Conservation (phyloP, 2,329 filamentous ascomycete genomes). For the Alternaria longipes region DNA sequence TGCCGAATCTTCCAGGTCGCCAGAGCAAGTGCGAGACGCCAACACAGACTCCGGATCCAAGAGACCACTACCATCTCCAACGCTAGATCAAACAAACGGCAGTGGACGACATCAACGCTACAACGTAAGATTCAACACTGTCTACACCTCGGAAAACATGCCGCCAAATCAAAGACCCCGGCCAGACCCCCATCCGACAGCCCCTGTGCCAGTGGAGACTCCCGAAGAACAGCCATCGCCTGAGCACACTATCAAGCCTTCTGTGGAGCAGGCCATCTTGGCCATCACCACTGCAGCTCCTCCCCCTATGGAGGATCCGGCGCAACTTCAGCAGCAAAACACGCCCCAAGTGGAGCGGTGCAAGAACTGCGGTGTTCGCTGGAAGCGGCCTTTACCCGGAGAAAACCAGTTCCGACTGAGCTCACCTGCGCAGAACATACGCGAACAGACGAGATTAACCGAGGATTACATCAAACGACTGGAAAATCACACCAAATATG, state of each 20-base stretch:
- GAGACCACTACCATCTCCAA: slow-evolving; percentile 16
- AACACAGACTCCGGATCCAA: slow-evolving; percentile 16
- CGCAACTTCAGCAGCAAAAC: slow-evolving; percentile 16
- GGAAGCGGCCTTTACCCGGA: slow-evolving; percentile 30
- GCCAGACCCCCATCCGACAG: slow-evolving; percentile 22
- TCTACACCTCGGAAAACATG: slow-evolving; percentile 29
- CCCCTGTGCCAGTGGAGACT: slow-evolving; percentile 10
- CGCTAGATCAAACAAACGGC: slow-evolving; percentile 22
- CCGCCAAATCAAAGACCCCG: slow-evolving; percentile 29
- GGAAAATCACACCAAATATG: slow-evolving; percentile 26
- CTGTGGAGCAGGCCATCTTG: slow-evolving; percentile 18
- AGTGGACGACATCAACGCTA: slow-evolving; percentile 32
- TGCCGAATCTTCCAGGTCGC: slow-evolving; percentile 19
- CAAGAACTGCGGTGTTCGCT: slow-evolving; percentile 30
- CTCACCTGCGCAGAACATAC: slow-evolving; percentile 26
- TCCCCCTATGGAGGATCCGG: slow-evolving; percentile 10
- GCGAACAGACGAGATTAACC: slow-evolving; percentile 23
- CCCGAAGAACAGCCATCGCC: slow-evolving; percentile 16
- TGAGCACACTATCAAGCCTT: slow-evolving; percentile 13
- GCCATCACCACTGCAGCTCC: slow-evolving; percentile 2
- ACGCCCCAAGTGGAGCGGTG: slow-evolving; percentile 33
- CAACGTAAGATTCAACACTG: slow-evolving; percentile 38
- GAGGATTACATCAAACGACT: slow-evolving; percentile 29
- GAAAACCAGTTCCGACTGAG: slow-evolving; percentile 17
- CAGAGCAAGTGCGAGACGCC: slow-evolving; percentile 20